A percentile compares a stretch with the other conserved stretches of the same genome.
phyloP scores from a whole-genome alignment of 176 grass and related monocot genomes.

The Neostapfia colusana region DNA sequence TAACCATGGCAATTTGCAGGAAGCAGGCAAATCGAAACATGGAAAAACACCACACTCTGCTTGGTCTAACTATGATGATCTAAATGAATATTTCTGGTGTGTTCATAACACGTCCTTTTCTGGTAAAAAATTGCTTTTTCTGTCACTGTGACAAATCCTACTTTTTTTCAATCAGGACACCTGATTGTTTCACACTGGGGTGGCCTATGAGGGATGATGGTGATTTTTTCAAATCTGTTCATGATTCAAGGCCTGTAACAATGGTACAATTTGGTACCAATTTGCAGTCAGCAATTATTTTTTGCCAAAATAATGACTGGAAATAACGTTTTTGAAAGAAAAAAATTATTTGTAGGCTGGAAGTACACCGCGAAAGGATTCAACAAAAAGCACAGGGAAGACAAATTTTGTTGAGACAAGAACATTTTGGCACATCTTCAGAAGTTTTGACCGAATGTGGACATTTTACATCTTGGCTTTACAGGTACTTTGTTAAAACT shows the following conservation, averaged over 20 bases:
- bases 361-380: slow-evolving; percentile 48
- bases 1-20: slow-evolving; percentile 55
- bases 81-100: slow-evolving; percentile 97
- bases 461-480: slow-evolving; percentile 92
- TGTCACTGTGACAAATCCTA: slow-evolving; percentile 34
- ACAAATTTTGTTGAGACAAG: slow-evolving; percentile 95
- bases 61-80: slow-evolving; percentile 98
- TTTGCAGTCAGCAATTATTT: slow-evolving; percentile 33
- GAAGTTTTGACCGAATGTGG: slow-evolving; percentile 99
- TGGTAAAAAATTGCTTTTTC: slow-evolving; percentile 17
- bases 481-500: slow-evolving; percentile 55
- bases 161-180: slow-evolving; percentile 58
- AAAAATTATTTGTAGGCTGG: slow-evolving; percentile 49
- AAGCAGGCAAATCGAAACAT: slow-evolving; percentile 87
- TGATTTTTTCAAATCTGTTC: slow-evolving; percentile 88
- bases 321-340: neutral
- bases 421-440: slow-evolving; percentile 93
- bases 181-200: slow-evolving; percentile 87
- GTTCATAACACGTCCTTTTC: slow-evolving; percentile 32
- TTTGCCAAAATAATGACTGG: slow-evolving; percentile 21
- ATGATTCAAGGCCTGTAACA: slow-evolving; percentile 47
- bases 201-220: slow-evolving; percentile 98
- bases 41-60: slow-evolving; percentile 86
- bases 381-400: slow-evolving; percentile 76
- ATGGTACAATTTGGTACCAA: slow-evolving; percentile 44